phyloP scores from a whole-genome alignment of 805 yeast genomes.

The Geotrichum ghanense region DNA sequence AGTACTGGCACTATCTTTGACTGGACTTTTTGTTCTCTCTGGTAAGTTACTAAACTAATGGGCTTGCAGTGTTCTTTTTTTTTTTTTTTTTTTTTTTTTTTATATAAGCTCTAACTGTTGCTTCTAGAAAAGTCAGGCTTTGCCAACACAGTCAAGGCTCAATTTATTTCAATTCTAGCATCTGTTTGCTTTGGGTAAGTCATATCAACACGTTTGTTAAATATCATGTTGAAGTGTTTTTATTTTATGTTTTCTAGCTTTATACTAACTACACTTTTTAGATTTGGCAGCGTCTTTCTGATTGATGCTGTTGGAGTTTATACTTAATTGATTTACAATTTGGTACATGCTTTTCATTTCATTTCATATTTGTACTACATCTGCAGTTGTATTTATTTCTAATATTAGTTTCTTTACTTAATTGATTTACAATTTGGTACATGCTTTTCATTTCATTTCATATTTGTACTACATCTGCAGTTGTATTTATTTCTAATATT shows the following conservation, averaged over 20 bases:
- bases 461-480: background rate
- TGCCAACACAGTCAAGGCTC: background rate
- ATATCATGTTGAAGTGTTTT: background rate
- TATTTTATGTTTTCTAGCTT: background rate
- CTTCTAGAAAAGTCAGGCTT: background rate
- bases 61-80: too few species aligned
- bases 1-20: background rate
- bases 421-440: too few species aligned
- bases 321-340: too few species aligned
- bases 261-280: background rate
- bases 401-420: background rate
- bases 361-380: too few species aligned
- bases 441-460: too few species aligned
- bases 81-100: too few species aligned
- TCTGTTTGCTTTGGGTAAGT: conserved; percentile 1
- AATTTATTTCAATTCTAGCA: background rate
- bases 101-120: too few species aligned
- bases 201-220: too few species aligned
- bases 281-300: background rate
- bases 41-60: background rate
- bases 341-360: too few species aligned
- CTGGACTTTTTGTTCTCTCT: background rate
- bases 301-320: conserved; percentile 1
- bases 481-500: background rate
- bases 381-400: background rate